Evolutionary conservation across 257 asterid species (phyloP), one percentile per base, ranked within the genome.

Genomic region (Lycium ferocissimum): DNA sequence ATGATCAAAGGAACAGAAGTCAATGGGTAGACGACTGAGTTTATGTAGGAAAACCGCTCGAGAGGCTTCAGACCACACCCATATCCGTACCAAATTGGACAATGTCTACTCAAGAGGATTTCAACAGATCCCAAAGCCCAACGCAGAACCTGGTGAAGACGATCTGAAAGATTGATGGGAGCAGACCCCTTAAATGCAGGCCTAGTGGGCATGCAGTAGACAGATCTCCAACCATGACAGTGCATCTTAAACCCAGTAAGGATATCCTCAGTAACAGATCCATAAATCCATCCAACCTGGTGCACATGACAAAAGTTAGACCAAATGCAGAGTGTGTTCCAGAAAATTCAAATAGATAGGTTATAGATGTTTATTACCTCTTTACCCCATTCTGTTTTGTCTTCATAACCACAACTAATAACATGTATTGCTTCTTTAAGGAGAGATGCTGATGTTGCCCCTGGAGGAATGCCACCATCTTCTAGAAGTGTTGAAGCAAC

Each of bases 51-150:
- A 85, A 94, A 96, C 15, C 99, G 90, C 93, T 96, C 99, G 87
- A 96, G 90, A 1, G 98, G 98, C 86, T 96, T 96, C 89, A 96
- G 90, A 45, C 99, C 99, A 85, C 98, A 94, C 6, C 99, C 97
- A 57, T 93, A 96, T 57, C 99, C 99, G 61, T 96, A 96, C 99
- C 99, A 96, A 83, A 96, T 92, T 5, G 99, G 99, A 85, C 99
- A 96, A 83, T 96, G 99, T 80, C 94, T 92, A 87, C 99, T 96
- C 92, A 94, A 86, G 33, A 96, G 80, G 84, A 96, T 96, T 78
- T 96, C 99, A 17, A 96, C 98, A 6, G 99, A 96, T 26, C 99
- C 99, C 90, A 96, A 90, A 10, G 99, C 98, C 99, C 99, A 96
- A 12, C 99, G 98, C 76, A 96, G 98, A 84, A 96, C 99, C 75